Conservation (phyloP, 73 alveolate species). For the Uronychia binucleata region DNA sequence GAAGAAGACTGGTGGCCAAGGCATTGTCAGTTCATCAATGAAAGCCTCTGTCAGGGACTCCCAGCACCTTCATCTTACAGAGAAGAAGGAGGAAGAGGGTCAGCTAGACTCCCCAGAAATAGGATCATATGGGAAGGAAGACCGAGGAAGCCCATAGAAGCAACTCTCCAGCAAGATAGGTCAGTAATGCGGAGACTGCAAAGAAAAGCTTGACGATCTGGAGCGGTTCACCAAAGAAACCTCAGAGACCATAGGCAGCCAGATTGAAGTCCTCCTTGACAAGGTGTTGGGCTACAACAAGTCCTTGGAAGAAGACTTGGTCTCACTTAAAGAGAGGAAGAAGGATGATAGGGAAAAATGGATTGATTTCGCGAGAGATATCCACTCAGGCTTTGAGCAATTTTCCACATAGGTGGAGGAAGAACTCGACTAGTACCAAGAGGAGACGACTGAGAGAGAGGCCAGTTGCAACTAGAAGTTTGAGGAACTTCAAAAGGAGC, state of each 20-base stretch:
- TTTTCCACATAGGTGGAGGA: not conserved
- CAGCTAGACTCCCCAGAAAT: not conserved
- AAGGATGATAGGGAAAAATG: not conserved
- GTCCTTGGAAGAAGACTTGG: not conserved
- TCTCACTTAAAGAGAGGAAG: not conserved
- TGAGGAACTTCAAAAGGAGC: not conserved
- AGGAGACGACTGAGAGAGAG: not conserved
- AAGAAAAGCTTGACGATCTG: not conserved
- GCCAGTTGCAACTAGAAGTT: not conserved
- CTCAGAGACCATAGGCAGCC: not conserved
- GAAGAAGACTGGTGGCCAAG: not conserved
- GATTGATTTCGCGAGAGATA: not conserved
- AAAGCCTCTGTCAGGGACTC: not conserved
- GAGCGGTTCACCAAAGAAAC: not conserved
- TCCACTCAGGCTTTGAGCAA: not conserved
- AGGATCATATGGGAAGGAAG: not conserved
- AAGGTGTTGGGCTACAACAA: not conserved
- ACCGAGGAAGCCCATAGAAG: not conserved
- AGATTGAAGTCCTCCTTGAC: not conserved
- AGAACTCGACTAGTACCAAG: not conserved
- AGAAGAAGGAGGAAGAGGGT: not conserved
- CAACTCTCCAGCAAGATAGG: not conserved
- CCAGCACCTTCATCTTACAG: not conserved
- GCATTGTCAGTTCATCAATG: not conserved
- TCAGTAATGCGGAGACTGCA: not conserved